Conservation (phyloP, 2,329 filamentous ascomycete species). For the Beauveria pseudobassiana region DNA sequence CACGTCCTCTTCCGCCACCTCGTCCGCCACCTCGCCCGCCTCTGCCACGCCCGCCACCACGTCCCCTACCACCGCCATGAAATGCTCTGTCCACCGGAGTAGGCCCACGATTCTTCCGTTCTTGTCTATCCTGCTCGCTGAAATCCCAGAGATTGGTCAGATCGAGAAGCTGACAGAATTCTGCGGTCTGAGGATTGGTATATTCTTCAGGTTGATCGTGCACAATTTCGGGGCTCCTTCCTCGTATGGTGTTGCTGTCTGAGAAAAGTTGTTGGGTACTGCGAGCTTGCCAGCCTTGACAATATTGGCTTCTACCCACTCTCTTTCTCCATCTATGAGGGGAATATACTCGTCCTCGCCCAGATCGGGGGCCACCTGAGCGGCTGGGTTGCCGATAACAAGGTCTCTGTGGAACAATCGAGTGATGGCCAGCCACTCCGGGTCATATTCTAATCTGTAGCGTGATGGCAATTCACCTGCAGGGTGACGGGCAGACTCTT, state of each 20-base stretch:
- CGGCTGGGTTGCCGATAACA: slow-evolving; percentile 51
- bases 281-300: slow-evolving; percentile 52
- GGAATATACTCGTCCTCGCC: slow-evolving; percentile 62
- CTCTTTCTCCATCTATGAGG: slow-evolving; percentile 60
- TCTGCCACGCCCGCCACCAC: slow-evolving; percentile 22
- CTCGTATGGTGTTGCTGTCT: slow-evolving; percentile 67
- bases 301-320: slow-evolving; percentile 78
- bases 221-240: slow-evolving; percentile 48
- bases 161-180: slow-evolving; percentile 70
- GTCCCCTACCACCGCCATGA: slow-evolving; percentile 29
- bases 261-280: slow-evolving; percentile 70
- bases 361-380: slow-evolving; percentile 48
- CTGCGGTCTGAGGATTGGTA: slow-evolving; percentile 76
- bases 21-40: slow-evolving; percentile 11
- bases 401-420: slow-evolving; percentile 67
- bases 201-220: slow-evolving; percentile 68
- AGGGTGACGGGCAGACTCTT: slow-evolving; percentile 17
- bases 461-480: slow-evolving; percentile 27
- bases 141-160: slow-evolving; percentile 71
- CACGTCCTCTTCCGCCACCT: neutral
- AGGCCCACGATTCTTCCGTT: slow-evolving; percentile 52
- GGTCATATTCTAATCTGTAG: slow-evolving; percentile 69
- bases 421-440: slow-evolving; percentile 92
- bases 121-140: slow-evolving; percentile 59
- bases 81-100: slow-evolving; percentile 33